Percentiles rank a stretch among this genome's conserved stretches.
Conservation (phyloP, 257 asterid species). For the Jaltomata sinuosa region DNA sequence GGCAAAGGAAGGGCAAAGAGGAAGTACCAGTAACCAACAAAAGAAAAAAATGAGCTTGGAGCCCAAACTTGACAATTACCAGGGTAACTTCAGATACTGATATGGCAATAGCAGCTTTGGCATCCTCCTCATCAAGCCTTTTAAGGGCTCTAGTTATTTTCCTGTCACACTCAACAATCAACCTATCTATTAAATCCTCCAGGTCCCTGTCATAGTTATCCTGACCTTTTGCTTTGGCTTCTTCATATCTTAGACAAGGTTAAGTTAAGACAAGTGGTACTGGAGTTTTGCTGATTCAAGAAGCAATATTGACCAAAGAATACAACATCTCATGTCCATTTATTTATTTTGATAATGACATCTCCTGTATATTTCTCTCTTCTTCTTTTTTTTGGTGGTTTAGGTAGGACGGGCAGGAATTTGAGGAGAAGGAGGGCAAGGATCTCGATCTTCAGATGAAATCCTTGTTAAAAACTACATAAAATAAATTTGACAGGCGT, state of each 20-base stretch:
- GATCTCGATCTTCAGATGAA: neutral
- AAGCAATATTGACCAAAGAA: neutral
- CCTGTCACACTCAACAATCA: slow-evolving; percentile 89
- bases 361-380: neutral
- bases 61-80: slow-evolving; percentile 22
- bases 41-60: neutral
- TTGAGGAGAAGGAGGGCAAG: neutral
- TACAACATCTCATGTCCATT: neutral
- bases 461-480: neutral
- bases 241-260: slow-evolving; percentile 62
- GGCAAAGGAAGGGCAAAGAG: neutral
- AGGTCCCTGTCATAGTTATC: slow-evolving; percentile 90
- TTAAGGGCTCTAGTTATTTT: slow-evolving; percentile 84
- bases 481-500: neutral
- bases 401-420: neutral
- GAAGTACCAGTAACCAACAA: neutral
- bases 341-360: neutral
- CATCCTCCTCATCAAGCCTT: slow-evolving; percentile 95
- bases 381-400: neutral
- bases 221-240: slow-evolving; percentile 64
- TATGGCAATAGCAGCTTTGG: slow-evolving; percentile 93
- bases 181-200: slow-evolving; percentile 92
- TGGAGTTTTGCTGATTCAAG: neutral
- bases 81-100: slow-evolving; percentile 89
- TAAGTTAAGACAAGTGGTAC: slow-evolving; percentile 26